phyloP scores from a whole-genome alignment of 805 yeast genomes.

The Saccharomycopsis sp. region DNA sequence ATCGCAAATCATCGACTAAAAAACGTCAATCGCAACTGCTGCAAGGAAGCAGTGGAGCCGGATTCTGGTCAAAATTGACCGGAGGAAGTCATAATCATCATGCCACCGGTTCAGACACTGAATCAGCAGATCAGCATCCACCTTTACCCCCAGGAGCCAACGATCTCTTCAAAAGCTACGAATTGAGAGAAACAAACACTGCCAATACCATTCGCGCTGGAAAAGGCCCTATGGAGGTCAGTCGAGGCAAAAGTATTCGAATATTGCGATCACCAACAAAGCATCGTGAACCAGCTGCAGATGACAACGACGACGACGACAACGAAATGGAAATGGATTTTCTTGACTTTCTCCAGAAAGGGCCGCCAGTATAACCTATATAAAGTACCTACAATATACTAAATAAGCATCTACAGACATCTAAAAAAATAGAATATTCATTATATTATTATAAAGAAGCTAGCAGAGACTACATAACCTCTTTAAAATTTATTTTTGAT shows the following conservation, averaged over 20 bases:
- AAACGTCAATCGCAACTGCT: not conserved
- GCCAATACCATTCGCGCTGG: not conserved
- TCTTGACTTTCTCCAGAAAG: conserved; percentile 39
- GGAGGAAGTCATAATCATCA: not conserved
- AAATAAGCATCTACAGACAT: not conserved
- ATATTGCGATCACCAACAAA: not conserved
- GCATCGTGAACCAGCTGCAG: not conserved
- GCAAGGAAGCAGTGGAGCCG: not conserved
- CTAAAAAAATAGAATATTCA: not conserved
- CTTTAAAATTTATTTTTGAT: not conserved
- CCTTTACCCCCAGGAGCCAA: not conserved
- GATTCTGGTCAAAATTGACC: not conserved
- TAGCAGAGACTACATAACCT: not conserved
- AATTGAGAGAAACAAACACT: not conserved
- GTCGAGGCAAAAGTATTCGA: conserved; percentile 6
- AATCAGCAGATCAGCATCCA: not conserved
- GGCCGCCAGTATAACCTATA: conserved; percentile 27
- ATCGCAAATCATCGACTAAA: not conserved
- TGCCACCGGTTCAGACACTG: no score
- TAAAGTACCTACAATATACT: not conserved
- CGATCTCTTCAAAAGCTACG: not conserved
- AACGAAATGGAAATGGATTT: conserved; percentile 39
- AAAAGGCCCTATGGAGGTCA: conserved; percentile 1
- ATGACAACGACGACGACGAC: conserved; percentile 5
- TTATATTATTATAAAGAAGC: not conserved